These are phyloP conservation scores for Fusarium sacchari DNA, from an alignment of 2,329 filamentous ascomycete species.

Conservation along the genomic window DNA sequence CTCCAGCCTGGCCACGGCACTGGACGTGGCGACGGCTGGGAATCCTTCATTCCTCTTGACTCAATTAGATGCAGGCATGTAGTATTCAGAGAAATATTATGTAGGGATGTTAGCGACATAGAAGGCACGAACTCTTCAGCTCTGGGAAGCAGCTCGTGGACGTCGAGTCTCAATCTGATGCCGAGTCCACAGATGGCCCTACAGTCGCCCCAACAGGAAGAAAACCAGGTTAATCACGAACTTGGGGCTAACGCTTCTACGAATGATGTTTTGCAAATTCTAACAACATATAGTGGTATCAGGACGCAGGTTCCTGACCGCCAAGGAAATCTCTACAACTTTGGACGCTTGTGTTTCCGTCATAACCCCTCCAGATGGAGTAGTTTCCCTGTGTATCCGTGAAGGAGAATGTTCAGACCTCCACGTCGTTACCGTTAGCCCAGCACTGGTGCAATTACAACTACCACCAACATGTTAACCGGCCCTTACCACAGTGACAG, in stretches of 20 bases:
- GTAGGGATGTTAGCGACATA: neutral
- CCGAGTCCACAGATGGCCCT: too few relatives aligned
- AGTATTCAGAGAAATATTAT: neutral
- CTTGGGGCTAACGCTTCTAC: too few relatives aligned
- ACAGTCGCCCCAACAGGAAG: neutral
- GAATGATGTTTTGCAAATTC: too few relatives aligned
- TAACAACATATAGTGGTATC: too few relatives aligned
- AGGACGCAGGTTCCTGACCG: too few relatives aligned
- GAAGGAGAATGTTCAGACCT: neutral
- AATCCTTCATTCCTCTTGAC: neutral
- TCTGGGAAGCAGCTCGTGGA: neutral
- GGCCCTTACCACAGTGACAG: too few relatives aligned
- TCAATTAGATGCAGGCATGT: accelerated
- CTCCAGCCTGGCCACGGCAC: neutral
- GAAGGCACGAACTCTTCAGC: too few relatives aligned
- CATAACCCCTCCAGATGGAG: neutral
- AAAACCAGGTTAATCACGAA: neutral
- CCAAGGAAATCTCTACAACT: neutral
- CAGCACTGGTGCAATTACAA: too few relatives aligned
- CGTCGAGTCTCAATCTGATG: neutral
- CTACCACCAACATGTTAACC: too few relatives aligned
- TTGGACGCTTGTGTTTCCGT: neutral
- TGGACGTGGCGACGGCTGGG: too few relatives aligned
- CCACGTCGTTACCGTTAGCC: neutral
- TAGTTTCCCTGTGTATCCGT: neutral